Base-by-base conservation (phyloP, 306 rosid genomes). In the Lupinus albus region DNA sequence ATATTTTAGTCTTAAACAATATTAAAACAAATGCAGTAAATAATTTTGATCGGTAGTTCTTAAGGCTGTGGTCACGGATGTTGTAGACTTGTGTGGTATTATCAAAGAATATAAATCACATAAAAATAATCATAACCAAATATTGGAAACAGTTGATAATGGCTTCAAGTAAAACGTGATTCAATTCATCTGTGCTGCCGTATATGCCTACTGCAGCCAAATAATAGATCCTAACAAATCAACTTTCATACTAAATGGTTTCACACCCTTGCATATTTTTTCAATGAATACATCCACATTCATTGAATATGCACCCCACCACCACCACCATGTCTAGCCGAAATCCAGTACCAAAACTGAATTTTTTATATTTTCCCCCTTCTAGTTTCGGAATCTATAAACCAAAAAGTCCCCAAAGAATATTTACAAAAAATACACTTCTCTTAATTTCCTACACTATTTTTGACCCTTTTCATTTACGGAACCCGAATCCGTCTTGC, bases 401-500 rank as follows among this genome's bases (percentile, higher is more conserved):
- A 45, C 79, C 64, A 70, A 25, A 71, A 56, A 83, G 81, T 69
- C 30, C 70, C 81, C 65, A 45, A 52, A 21, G 10, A 82, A 86
- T 86, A 86, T 86, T 59, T 81, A 80, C 97, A 89, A 41, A 41
- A 35, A 60, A 64, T 55, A 33, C 76, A 47, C 49, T 52, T 52
- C 2, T 30, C 47, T 25, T 25, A 25, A 25, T 11, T 41, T 10
- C 17, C 28, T 6, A 7, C 4, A 4, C 13, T 5, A 33, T 25
- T 25, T 33, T 1, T 41, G 10, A 3, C 16, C 13, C 7, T 36
- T 30, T 11, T 7, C 82, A 86, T 14, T 39, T 77, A 20, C 82
- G 7, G 21, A 59, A 79, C 51, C 91, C 83, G 59, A 68, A 80
- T 17, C 78, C 72, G 4, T 44, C 30, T 1, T 72, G 10, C 36